Percentiles rank a stretch among this genome's conserved stretches.
phyloP scores from a whole-genome alignment of 768 basidiomycete species.

The Kwoniella newhampshirensis region DNA sequence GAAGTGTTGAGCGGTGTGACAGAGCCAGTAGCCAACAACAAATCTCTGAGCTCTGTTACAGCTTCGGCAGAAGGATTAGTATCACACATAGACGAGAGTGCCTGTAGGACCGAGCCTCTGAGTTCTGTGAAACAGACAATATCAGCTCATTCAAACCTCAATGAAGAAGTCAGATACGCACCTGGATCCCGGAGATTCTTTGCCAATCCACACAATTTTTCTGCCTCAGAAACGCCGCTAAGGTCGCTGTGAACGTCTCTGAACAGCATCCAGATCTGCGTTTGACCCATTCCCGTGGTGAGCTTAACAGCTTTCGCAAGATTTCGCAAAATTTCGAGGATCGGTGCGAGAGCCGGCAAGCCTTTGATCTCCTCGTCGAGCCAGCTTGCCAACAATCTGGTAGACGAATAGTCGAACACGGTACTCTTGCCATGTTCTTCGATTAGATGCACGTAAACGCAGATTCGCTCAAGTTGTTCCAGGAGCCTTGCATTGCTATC shows the following conservation, averaged over 20 bases:
- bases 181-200: constrained; percentile 15
- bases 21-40: constrained; percentile 10
- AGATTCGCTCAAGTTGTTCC: constrained; percentile 26
- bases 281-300: constrained; percentile 70
- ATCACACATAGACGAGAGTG: constrained; percentile 15
- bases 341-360: constrained; percentile 11
- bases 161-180: constrained; percentile 7
- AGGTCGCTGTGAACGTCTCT: constrained; percentile 20
- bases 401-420: constrained; percentile 66
- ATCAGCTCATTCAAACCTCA: constrained; percentile 4
- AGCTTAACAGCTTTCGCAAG: constrained; percentile 62
- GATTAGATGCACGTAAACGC: constrained; percentile 54
- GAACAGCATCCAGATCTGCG: constrained; percentile 66
- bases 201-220: constrained; percentile 3
- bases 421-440: constrained; percentile 54
- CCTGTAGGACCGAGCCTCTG: constrained; percentile 18
- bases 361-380: constrained; percentile 57
- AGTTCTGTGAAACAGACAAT: constrained; percentile 11
- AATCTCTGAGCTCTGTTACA: constrained; percentile 5
- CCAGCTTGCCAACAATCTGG: constrained; percentile 63
- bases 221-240: not conserved
- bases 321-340: constrained; percentile 31
- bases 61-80: not conserved
- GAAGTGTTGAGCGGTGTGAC: not conserved
- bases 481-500: not conserved